Evolutionary conservation across 2,329 filamentous ascomycete species (phyloP).

Genomic region (Fusarium sp.): DNA sequence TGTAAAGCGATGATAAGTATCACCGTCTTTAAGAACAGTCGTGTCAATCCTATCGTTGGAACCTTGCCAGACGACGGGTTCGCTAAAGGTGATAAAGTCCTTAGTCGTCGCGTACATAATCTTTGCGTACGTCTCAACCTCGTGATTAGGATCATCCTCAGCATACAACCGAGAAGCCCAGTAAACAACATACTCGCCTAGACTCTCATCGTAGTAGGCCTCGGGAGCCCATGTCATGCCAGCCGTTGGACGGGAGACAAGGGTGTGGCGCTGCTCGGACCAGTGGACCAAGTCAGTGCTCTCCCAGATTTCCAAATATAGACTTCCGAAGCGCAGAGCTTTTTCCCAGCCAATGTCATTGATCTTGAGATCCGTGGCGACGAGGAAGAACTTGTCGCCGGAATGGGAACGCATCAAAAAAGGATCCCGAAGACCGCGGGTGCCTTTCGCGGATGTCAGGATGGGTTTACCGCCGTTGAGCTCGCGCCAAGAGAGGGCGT

Average conservation of each 20-base stretch:
- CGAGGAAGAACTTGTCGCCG: background rate
- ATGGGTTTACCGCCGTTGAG: slow-evolving; percentile 7
- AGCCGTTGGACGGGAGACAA: slow-evolving; percentile 60
- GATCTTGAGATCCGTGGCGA: slow-evolving; percentile 10
- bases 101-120: slow-evolving; percentile 1
- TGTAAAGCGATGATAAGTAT: slow-evolving; percentile 1
- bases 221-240: slow-evolving; percentile 67
- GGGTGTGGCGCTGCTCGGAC: slow-evolving; percentile 62
- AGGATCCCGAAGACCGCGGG: slow-evolving; percentile 10
- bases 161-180: slow-evolving; percentile 60
- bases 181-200: slow-evolving; percentile 58
- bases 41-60: slow-evolving; percentile 3
- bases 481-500: background rate
- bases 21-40: background rate
- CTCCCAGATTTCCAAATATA: slow-evolving; percentile 63
- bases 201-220: slow-evolving; percentile 59
- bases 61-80: slow-evolving; percentile 7
- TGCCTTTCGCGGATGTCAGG: background rate
- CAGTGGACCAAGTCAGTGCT: slow-evolving; percentile 61
- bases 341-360: background rate
- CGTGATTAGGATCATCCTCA: slow-evolving; percentile 1
- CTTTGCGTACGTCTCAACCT: background rate
- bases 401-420: slow-evolving; percentile 9
- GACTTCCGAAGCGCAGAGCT: slow-evolving; percentile 5
- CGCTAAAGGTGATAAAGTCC: slow-evolving; percentile 8